Base-by-base conservation (phyloP, 805 yeast genomes). In the Phaffomyces opuntiae region DNA sequence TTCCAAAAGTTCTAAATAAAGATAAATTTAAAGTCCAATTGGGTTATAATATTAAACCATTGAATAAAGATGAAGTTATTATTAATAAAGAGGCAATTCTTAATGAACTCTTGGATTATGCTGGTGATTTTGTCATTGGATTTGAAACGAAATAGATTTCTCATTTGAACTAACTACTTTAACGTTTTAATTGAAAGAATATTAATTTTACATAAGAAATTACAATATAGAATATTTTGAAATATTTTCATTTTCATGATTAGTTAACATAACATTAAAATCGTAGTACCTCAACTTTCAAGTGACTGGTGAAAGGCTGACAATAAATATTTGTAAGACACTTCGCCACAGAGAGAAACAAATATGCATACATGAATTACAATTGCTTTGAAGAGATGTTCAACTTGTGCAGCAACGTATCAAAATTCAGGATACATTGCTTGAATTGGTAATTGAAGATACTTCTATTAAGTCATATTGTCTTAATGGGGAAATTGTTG, bases 1-100 rank as follows among this genome's bases (percentile, higher is more conserved):
- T 84, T 43, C 96, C 96, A 3, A 64, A 74, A 5, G 73, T 75
- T 35, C 64, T 77, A 49, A 66, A 70, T 17, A 75, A 77, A 49
- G 76, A 78, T 59, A 85, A 81, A 62, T 89, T 88, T 68, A 81
- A 83, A 55, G 96, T 84, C 21, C 87, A 84, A 51, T 62, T 85
- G 49, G 95, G 90, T 13, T 82, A 78, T 56, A 82, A 87, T 55
- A 73, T 82, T 46, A 73, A 75, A 57, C 95, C 96, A 1, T 62
- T 72, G 5, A 75, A 70, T 32, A 63, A 71, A 6, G 77, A 72
- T 45, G 65, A 64, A 36, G 82, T 86, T 12, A 69, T 69, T 34
- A 66, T 88, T 47, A 87, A 88, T 63, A 82, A 75, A 58, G 83
- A 77, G 14, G 84, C 91, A 3, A 73, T 87, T n/a, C 65, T 83